These are phyloP conservation scores for Globisporangium heterothallicum DNA, from an alignment of 352 stramenopile species.

Conservation along the genomic window DNA sequence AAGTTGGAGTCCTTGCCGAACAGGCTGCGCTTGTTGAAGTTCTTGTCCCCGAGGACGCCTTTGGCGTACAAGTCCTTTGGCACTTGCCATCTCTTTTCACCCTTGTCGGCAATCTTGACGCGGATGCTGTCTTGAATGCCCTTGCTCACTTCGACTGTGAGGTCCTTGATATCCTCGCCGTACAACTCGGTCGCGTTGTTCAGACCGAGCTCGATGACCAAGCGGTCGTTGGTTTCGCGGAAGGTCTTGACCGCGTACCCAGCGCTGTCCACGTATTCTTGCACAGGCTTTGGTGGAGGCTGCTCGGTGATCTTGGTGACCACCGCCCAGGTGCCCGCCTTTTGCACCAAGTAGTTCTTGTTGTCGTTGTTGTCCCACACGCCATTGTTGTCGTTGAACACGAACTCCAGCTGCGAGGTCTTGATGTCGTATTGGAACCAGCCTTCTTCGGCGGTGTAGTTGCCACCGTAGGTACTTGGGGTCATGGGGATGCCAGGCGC, in stretches of 20 bases:
- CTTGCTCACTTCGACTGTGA: conserved; percentile 31
- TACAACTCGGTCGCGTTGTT: conserved; percentile 19
- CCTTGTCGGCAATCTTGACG: conserved; percentile 24
- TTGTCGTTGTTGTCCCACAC: conserved; percentile 43
- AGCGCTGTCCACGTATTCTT: conserved; percentile 16
- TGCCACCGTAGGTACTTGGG: conserved; percentile 16
- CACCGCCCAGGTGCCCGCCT: conserved; percentile 28
- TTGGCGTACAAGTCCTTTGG: conserved; percentile 11
- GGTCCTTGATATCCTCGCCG: conserved; percentile 34
- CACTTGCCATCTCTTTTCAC: conserved; percentile 19
- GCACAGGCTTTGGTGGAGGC: conserved; percentile 13
- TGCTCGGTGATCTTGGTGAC: conserved; percentile 25
- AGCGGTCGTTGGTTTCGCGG: conserved; percentile 10
- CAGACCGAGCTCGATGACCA: conserved; percentile 19
- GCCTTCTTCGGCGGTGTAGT: conserved; percentile 21
- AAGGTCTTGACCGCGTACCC: conserved; percentile 26
- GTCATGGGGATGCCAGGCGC: conserved; percentile 9
- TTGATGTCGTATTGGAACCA: conserved; percentile 37
- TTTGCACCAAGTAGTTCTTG: conserved; percentile 32
- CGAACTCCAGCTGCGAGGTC: conserved; percentile 31
- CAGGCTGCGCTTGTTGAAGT: conserved; percentile 7
- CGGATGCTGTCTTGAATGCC: conserved; percentile 10
- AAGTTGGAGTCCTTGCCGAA: conserved; percentile 15
- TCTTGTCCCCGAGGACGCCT: conserved; percentile 1
- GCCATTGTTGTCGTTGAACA: conserved; percentile 46